phyloP scores from a whole-genome alignment of 2,329 filamentous ascomycete species.

The Colletotrichum orbiculare region DNA sequence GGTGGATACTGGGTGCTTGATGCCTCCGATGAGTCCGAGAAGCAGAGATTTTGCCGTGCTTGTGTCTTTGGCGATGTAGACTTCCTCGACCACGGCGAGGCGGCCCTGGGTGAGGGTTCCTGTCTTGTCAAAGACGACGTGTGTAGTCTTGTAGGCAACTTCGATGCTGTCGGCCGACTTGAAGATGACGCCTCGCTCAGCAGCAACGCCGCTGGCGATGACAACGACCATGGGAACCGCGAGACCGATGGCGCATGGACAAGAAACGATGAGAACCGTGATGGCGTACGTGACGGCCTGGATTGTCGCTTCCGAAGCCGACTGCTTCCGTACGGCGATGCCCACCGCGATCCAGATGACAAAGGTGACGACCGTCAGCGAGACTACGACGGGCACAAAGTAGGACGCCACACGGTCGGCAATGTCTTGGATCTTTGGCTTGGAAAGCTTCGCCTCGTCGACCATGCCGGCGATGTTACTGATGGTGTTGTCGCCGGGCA shows the following conservation, averaged over 20 bases:
- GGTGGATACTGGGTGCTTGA: constrained; percentile 63
- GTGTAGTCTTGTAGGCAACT: constrained; percentile 66
- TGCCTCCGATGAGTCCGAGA: constrained; percentile 47
- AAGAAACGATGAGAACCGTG: constrained; percentile 79
- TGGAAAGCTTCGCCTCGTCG: constrained; percentile 75
- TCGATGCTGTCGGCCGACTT: constrained; percentile 75
- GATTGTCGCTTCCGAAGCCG: constrained; percentile 62
- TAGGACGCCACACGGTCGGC: constrained; percentile 75
- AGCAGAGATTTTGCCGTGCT: constrained; percentile 14
- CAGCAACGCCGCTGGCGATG: constrained; percentile 74
- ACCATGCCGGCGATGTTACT: constrained; percentile 76
- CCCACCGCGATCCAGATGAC: constrained; percentile 74
- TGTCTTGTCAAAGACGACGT: constrained; percentile 85
- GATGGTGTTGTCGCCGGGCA: constrained; percentile 79
- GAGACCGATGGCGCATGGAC: constrained; percentile 80
- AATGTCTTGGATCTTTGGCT: constrained; percentile 74
- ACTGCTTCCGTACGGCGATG: constrained; percentile 48
- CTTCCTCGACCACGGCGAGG: constrained; percentile 55
- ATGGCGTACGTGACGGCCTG: constrained; percentile 78
- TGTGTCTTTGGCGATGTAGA: constrained; percentile 40
- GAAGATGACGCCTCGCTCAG: constrained; percentile 74
- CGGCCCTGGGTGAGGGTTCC: constrained; percentile 76
- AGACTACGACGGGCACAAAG: constrained; percentile 75
- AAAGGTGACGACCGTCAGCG: constrained; percentile 69
- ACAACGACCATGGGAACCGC: constrained; percentile 84